Conservation (phyloP, 148 eudicot genomes). For the Vaccinium myrtillus region DNA sequence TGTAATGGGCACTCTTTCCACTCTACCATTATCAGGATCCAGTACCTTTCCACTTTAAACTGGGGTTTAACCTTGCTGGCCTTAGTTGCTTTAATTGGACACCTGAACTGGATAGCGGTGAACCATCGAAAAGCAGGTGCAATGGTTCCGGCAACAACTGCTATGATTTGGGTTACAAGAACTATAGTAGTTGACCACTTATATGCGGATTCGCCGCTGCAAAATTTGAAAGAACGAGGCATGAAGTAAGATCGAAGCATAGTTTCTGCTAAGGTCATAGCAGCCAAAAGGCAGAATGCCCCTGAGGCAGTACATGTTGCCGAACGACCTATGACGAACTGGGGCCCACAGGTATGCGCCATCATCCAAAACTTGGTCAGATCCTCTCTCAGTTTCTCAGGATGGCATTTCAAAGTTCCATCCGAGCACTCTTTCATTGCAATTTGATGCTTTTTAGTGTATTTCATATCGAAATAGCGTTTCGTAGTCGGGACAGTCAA, state of each 20-base stretch:
- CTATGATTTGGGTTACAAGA: conserved; percentile 39
- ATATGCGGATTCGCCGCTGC: conserved; percentile 44
- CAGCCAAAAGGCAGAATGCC: conserved; percentile 39
- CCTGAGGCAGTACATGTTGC: conserved; percentile 58
- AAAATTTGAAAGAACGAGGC: conserved; percentile 37
- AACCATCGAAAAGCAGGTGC: conserved; percentile 52
- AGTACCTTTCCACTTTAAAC: conserved; percentile 39
- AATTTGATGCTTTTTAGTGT: conserved; percentile 28
- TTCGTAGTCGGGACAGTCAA: conserved; percentile 39
- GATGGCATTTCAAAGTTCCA: neutral
- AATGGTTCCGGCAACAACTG: conserved; percentile 44
- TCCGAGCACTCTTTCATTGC: conserved; percentile 27
- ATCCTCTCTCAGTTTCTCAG: conserved; percentile 30
- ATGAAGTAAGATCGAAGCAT: conserved; percentile 32
- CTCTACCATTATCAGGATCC: conserved; percentile 30
- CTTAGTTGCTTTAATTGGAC: conserved; percentile 29
- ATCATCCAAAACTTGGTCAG: conserved; percentile 49
- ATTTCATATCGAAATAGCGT: conserved; percentile 30
- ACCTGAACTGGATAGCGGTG: conserved; percentile 34
- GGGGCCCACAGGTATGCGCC: conserved; percentile 54
- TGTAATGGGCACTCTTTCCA: conserved; percentile 37
- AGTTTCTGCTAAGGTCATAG: conserved; percentile 34
- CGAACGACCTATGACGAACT: conserved; percentile 46
- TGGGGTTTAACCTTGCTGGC: neutral
- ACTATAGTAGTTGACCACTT: conserved; percentile 40